Percentiles rank a stretch among this genome's conserved stretches.
Conservation (phyloP, 768 basidiomycete genomes). For the Termitomyces bulborhizus region DNA sequence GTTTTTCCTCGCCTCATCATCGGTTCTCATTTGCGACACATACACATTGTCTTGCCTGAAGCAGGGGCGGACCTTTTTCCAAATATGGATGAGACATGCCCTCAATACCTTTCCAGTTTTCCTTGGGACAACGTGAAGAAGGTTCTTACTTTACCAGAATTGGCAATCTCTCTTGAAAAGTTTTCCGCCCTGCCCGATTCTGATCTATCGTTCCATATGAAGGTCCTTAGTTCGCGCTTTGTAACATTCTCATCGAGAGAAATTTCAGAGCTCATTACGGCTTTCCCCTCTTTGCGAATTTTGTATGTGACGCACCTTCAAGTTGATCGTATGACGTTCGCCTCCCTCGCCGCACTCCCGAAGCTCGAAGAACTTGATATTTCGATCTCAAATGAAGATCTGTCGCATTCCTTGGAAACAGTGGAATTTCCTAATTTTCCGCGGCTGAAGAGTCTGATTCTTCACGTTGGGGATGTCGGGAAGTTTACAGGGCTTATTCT, state of each 20-base stretch:
- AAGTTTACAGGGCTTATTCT: not conserved
- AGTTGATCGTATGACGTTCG: not conserved
- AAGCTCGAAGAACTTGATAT: not conserved
- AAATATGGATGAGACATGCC: not conserved
- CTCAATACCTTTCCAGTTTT: not conserved
- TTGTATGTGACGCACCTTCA: not conserved
- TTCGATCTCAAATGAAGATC: not conserved
- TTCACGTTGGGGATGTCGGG: not conserved
- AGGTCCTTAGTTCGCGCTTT: not conserved
- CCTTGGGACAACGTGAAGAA: not conserved
- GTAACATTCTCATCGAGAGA: not conserved
- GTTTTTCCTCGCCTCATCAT: not conserved
- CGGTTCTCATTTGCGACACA: not conserved
- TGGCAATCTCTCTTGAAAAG: not conserved
- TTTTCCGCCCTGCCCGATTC: not conserved
- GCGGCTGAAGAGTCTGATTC: not conserved
- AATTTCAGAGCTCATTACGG: not conserved
- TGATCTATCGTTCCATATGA: not conserved
- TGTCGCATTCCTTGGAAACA: not conserved
- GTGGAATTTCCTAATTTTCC: not conserved
- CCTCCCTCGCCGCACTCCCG: not conserved
- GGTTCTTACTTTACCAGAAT: not conserved
- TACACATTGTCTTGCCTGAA: not conserved
- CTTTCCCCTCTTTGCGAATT: not conserved
- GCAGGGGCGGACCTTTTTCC: not conserved